Base-by-base conservation (phyloP, 1,284 basidiomycete species). In the Trichosporon ovoides region DNA sequence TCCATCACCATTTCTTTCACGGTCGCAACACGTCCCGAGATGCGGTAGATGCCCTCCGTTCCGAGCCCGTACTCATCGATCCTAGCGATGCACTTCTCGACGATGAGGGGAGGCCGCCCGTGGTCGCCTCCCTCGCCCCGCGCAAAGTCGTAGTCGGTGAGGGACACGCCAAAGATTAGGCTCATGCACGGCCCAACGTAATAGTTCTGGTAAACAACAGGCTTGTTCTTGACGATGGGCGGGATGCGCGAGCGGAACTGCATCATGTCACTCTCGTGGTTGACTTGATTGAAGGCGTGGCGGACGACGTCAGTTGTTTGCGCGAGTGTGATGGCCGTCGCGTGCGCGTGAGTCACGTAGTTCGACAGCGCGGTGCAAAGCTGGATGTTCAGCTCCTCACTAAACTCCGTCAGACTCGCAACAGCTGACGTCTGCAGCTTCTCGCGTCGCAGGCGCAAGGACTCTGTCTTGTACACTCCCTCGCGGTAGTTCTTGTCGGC, bases 401-500 rank as follows among this genome's bases (percentile, higher is more conserved):
- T 81, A 71, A 95, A 91, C 62, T 82, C 82, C 70, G 91, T 85
- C 55, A 94, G 74, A 67, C 89, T 93, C 85, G 84, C 87, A 66
- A 88, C 88, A 4, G 89, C 91, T 36, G 87, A 86, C 66, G 88
- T 85, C 38, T 95, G 78, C 37, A 87, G 89, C 78, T 92, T 93
- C 18, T 86, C 85, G 60, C 89, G 81, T 38, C 88, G 83, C 33
- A 96, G 79, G 24, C 93, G 81, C 20, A 98, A 81, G 0, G 95
- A 97, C 79, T 99, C 95, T 22, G 95, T 80, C 84, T 92, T 91
- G 75, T 97, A 89, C 31, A 98, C 85, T 35, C 85, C 91, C 64
- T 87, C 87, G 33, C 95, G 83, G 68, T 98, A 98, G 61, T 93
- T 91, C 73, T 88, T 89, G 76, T 98, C 94, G 87, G 93, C 91